A percentile compares a stretch with the other conserved stretches of the same genome.
Evolutionary conservation across 2,329 filamentous ascomycete species (phyloP).

Genomic region (Talaromyces rugulosus): DNA sequence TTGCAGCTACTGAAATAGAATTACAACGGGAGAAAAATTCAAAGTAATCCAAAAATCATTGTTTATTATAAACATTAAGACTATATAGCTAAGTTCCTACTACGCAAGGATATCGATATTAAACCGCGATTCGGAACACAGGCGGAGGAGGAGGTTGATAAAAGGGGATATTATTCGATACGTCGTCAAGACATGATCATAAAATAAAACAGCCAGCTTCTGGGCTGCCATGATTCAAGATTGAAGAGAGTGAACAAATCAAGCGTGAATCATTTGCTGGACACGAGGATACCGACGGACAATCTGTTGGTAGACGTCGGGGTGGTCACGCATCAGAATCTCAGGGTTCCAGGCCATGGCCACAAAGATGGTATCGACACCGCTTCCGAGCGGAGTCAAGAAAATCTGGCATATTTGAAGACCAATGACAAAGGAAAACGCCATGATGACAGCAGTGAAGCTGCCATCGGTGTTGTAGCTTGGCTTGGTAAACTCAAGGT

Average conservation of each 20-base stretch:
- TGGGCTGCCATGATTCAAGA: not conserved
- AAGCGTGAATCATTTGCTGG: constrained; percentile 71
- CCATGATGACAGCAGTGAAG: constrained; percentile 74
- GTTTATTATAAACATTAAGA: not conserved
- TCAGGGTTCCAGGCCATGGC: constrained; percentile 63
- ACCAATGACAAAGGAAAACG: constrained; percentile 84
- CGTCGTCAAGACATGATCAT: not conserved
- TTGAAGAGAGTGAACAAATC: constrained; percentile 1
- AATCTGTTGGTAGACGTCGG: constrained; percentile 75
- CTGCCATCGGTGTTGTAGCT: constrained; percentile 65
- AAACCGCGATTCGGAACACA: not conserved
- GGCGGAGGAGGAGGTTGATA: not conserved
- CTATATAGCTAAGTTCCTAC: not conserved
- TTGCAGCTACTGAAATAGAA: not conserved
- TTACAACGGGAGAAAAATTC: not conserved
- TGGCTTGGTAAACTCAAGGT: constrained; percentile 75
- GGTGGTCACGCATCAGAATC: constrained; percentile 74
- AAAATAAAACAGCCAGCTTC: not conserved
- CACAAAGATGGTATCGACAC: constrained; percentile 90
- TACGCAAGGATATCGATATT: not conserved
- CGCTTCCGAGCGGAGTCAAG: constrained; percentile 79
- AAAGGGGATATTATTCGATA: not conserved
- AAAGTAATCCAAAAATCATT: not conserved
- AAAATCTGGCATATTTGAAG: constrained; percentile 87
- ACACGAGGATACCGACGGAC: constrained; percentile 78